Conservation (phyloP, 495 filamentous ascomycete genomes). For the Neurospora sp. region DNA sequence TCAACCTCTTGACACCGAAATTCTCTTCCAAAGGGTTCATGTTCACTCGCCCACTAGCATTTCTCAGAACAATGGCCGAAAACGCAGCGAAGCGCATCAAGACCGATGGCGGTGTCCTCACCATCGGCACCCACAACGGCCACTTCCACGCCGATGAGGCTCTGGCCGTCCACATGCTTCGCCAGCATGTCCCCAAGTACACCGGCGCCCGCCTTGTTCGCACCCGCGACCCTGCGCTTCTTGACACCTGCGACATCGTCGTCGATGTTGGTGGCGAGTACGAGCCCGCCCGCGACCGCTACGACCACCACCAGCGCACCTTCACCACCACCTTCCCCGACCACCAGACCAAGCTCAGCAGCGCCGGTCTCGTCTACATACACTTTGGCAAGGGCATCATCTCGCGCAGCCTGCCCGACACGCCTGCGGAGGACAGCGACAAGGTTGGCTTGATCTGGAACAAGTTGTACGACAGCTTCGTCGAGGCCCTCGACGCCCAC, state of each 20-base stretch:
- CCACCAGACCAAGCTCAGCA: constrained; percentile 77
- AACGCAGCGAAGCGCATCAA: constrained; percentile 63
- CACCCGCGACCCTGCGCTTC: constrained; percentile 70
- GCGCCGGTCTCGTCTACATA: constrained; percentile 88
- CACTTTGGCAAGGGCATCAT: constrained; percentile 85
- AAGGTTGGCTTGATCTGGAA: constrained; percentile 66
- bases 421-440: constrained; percentile 38
- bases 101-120: constrained; percentile 39
- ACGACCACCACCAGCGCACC: constrained; percentile 93
- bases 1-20: constrained; percentile 3
- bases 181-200: constrained; percentile 71
- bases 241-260: constrained; percentile 81
- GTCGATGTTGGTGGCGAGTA: constrained; percentile 95
- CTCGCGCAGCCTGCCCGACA: constrained; percentile 45
- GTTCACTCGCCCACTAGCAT: not conserved
- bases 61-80: constrained; percentile 45
- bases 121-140: constrained; percentile 89
- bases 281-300: constrained; percentile 62
- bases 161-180: constrained; percentile 93
- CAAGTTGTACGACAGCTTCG: constrained; percentile 87
- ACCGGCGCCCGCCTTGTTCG: constrained; percentile 63
- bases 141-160: constrained; percentile 99
- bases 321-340: constrained; percentile 71
- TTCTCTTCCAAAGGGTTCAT: constrained; percentile 7
- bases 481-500: constrained; percentile 94